Conservation (phyloP, 1,284 basidiomycete species). For the Puccinia sorghi region DNA sequence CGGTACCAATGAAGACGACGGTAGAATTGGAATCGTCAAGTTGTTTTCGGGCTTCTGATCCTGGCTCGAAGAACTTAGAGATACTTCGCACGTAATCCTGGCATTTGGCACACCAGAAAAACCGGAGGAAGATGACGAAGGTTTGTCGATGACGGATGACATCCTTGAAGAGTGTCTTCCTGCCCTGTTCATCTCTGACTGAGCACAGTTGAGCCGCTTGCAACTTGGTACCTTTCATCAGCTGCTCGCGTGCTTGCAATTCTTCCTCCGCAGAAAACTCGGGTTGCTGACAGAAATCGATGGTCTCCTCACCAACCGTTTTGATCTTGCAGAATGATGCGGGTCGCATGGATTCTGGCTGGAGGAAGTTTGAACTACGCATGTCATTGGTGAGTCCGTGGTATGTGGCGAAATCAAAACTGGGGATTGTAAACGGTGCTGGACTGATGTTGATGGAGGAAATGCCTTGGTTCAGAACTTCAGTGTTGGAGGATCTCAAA, state of each 20-base stretch:
- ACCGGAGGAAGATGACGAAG: constrained; percentile 25
- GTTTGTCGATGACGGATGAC: constrained; percentile 6
- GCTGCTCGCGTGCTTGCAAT: not conserved
- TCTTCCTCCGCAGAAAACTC: constrained; percentile 18
- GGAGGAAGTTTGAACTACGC: not conserved
- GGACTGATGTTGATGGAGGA: not conserved
- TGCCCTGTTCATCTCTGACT: constrained; percentile 22
- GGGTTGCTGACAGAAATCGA: constrained; percentile 5
- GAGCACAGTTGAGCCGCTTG: constrained; percentile 6
- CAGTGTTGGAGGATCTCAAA: not conserved
- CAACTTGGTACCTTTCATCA: constrained; percentile 8
- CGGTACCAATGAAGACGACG: constrained; percentile 27
- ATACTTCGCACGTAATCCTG: constrained; percentile 24
- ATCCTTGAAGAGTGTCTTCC: constrained; percentile 18
- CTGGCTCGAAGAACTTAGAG: not conserved
- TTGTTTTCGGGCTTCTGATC: not conserved
- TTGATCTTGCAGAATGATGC: not conserved
- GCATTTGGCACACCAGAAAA: constrained; percentile 39
- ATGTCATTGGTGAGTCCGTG: not conserved
- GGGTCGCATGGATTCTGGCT: not conserved
- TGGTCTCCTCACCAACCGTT: not conserved
- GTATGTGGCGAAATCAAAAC: constrained; percentile 1
- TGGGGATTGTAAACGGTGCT: not conserved
- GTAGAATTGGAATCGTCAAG: constrained; percentile 5
- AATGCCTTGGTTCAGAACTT: not conserved